Evolutionary conservation across 805 yeast genomes (phyloP), one percentile per base, ranked within the genome.

Genomic region (Candida boidinii): DNA sequence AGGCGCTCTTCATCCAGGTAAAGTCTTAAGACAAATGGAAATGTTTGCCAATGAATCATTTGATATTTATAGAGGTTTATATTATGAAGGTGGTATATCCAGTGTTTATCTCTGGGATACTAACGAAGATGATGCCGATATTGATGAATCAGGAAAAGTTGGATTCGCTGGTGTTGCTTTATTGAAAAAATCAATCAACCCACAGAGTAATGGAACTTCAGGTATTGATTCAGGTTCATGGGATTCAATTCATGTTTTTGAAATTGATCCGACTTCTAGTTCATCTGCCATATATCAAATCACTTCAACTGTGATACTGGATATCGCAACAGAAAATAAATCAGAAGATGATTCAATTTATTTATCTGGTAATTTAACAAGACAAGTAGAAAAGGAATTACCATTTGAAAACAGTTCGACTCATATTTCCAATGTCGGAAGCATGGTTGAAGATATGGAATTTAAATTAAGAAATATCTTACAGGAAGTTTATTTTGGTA

Each of bases 231-330:
- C 46, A 6, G 83, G 88, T 11, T 64, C 68, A 31, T 90, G 98
- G 98, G 95, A 92, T 56, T 76, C 92, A 34, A 83, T 90, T 42
- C 97, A 90, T 55, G 97, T 90, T 8, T 72, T 92, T 43, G 96
- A 90, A 55, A 79, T 79, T 7, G 56, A 55, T 7, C 66, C 68
- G 1, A 65, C 62, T 28, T 45, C 56, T 15, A 44, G 57, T 6
- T 38, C 54, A 3, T 62, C 68, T 14, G 66, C 71, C 7, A 50
- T 51, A 15, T 92, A 90, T 54, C 77, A 78, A 42, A 60, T 90
- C 39, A 90, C 97, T 3, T 77, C 95, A 1, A 85, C 96, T 0
- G 82, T 92, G 25, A 85, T 92, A 30, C 67, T 90, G 37, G 88
- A 83, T 49, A 60, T 92, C 42, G 57, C 66, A 14, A 42, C 49